Evolutionary conservation across 805 yeast species (phyloP), one percentile per base, ranked within the genome.

Genomic region (Candida mattraensis): DNA sequence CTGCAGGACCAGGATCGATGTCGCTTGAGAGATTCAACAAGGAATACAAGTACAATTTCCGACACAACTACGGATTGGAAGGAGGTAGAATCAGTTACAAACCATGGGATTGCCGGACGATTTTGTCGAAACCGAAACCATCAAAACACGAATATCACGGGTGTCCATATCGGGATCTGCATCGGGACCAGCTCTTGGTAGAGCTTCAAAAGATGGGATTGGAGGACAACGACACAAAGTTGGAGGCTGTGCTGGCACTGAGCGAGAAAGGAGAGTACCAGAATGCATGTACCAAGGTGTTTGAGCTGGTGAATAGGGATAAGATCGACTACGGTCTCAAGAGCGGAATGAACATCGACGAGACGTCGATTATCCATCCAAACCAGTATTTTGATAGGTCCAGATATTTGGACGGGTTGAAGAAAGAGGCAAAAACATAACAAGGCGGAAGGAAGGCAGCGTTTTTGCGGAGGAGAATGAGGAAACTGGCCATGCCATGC

Each of bases 11-110:
- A 6, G 59, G 69, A 12, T 72, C 72, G 9, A 72, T 82, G 62
- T 72, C 80, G 5, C 58, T 77, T 35, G 96, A 87, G 36, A 77
- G 78, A 50, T 88, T 89, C 63, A 78, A 82, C 59, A 89, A 88
- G 62, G 95, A 91, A 54, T 89, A 91, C 67, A 72, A 77, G 42
- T 93, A 93, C 69, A 86, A 85, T 51, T 77, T 93, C 53, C 74
- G 95, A 42, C 97, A 93, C 61, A 75, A 73, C 44, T 93, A 91
- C 58, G 99, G 98, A 31, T 67, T 87, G 39, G 96, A 87, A 63
- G 99, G 99, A 48, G 82, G 83, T 9, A 68, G 96, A 42, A 83
- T 78, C 51, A 85, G 87, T 50, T 88, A 87, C 61, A 76, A 76
- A 51, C 95, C 98, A 3, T 76, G 83, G 82, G 84, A 81, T 55